These are phyloP conservation scores for Alternaria arborescens DNA, from an alignment of 2,329 filamentous ascomycete species.

Conservation along the genomic window DNA sequence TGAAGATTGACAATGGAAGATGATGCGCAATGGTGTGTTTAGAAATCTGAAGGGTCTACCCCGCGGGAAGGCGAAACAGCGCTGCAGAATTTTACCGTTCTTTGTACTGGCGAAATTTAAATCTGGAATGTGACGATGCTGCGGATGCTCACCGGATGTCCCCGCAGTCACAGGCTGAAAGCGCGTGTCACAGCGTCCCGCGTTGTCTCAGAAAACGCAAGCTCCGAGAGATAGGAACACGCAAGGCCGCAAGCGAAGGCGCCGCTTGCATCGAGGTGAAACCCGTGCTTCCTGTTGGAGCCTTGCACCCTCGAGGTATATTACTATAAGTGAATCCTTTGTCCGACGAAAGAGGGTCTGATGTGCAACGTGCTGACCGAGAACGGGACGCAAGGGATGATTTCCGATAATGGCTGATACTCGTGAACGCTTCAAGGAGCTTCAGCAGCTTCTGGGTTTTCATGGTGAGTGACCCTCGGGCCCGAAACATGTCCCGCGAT, in stretches of 20 bases:
- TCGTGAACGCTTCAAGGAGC: conserved; percentile 8
- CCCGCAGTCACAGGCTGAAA: conserved; percentile 11
- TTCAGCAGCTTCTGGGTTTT: conserved; percentile 7
- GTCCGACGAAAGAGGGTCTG: conserved; percentile 12
- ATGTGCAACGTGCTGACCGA: conserved; percentile 13
- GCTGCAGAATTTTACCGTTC: conserved; percentile 3
- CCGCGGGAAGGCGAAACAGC: conserved; percentile 5
- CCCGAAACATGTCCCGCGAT: conserved; percentile 6
- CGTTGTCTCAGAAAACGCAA: conserved; percentile 16
- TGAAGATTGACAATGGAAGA: conserved; percentile 3
- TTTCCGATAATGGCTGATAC: conserved; percentile 1
- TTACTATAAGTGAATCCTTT: conserved; percentile 14
- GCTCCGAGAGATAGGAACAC: conserved; percentile 2
- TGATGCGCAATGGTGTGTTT: conserved; percentile 5
- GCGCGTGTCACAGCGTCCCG: conserved; percentile 19
- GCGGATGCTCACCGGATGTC: conserved; percentile 11
- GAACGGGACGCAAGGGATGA: conserved; percentile 5
- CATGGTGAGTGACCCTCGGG: conserved; percentile 15
- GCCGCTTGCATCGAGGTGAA: conserved; percentile 11
- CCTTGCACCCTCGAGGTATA: conserved; percentile 12
- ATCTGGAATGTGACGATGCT: conserved; percentile 5
- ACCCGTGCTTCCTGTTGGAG: conserved; percentile 11
- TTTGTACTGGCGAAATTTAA: neutral
- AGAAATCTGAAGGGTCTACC: conserved; percentile 7
- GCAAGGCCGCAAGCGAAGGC: conserved; percentile 13